These are phyloP conservation scores for Tolypocladium album DNA, from an alignment of 2,329 filamentous ascomycete species.

Conservation along the genomic window DNA sequence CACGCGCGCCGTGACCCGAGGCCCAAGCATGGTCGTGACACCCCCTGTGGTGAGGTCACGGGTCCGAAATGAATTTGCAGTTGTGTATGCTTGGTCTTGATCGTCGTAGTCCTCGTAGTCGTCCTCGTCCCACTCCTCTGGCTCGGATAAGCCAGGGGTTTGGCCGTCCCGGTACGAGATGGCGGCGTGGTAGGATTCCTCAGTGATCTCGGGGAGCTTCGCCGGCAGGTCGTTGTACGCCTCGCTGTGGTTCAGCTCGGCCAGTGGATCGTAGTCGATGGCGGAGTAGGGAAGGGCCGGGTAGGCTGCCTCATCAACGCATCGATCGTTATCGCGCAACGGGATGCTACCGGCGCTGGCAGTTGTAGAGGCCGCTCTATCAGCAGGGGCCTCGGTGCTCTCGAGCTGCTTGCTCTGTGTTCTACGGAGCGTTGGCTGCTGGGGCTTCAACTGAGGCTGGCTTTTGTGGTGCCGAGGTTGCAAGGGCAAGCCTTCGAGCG, in stretches of 20 bases:
- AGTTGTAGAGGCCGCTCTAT: neutral
- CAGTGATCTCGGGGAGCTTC: conserved; percentile 19
- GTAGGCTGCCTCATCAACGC: conserved; percentile 13
- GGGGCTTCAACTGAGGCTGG: conserved; percentile 38
- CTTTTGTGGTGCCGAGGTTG: conserved; percentile 41
- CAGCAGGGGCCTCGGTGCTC: conserved; percentile 7
- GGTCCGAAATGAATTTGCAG: conserved; percentile 64
- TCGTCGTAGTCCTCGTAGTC: conserved; percentile 60
- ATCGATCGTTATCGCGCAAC: conserved; percentile 6
- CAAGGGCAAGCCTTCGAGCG: conserved; percentile 13
- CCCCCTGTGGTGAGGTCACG: conserved; percentile 48
- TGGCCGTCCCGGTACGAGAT: conserved; percentile 12
- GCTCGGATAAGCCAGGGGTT: conserved; percentile 21
- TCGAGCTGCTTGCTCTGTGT: conserved; percentile 33
- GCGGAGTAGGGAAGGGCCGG: conserved; percentile 15
- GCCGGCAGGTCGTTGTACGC: conserved; percentile 11
- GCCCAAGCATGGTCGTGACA: conserved; percentile 53
- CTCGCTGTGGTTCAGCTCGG: conserved; percentile 12
- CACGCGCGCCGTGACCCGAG: conserved; percentile 57
- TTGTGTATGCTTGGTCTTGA: conserved; percentile 58
- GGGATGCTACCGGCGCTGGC: conserved; percentile 6
- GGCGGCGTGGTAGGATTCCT: conserved; percentile 15
- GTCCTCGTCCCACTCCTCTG: conserved; percentile 69
- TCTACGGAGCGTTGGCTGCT: conserved; percentile 28
- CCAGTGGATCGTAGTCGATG: conserved; percentile 12